Base-by-base conservation (phyloP, 2,329 filamentous ascomycete genomes). In the Thyridium curvatum region DNA sequence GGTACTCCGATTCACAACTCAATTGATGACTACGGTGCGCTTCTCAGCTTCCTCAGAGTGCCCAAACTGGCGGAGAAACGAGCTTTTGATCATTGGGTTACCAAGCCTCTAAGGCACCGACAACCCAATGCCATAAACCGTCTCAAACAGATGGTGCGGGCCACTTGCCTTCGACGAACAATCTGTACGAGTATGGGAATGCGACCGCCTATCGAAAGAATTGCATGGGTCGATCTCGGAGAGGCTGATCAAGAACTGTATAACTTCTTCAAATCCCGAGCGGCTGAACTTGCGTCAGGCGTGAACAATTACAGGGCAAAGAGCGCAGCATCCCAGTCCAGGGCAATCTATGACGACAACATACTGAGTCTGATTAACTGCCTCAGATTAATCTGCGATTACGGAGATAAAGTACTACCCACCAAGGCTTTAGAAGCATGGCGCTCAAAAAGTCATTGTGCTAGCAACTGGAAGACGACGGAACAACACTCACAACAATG, bases 1-100 rank as follows among this genome's bases (percentile, higher is more conserved):
- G 64, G 62, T 8, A 67, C 64, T 1, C 64, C 63, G 0, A 61
- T 67, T 3, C 60, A 65, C 4, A 66, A 68, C 36, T 51, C 49
- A 0, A 48, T 69, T 0, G 57, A 66, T 15, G 63, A 68, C 41
- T 61, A 57, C 17, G 62, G 59, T 0, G 50, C 62, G 0, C 46
- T 69, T 0, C 41, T 66, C 0, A 39, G 39, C 13, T 66, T 66
- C 34, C 31, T 65, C 5, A 15, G 52, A 2, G 47, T 62, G 7
- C 37, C 40, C 1, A 44, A 50, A 0, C 49, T 62, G 14, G 35
- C 41, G 29, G 43, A 46, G 8, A 34, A 44, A 18, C 31, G 39
- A 6, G 18, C 35, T 13, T 59, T 60, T 34, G 28, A 45, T 6
- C 41, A 18, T 10, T 49, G 46, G 38, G 50, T 60, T 10, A 37